phyloP scores from a whole-genome alignment of 2,329 filamentous ascomycete genomes.

The Torrubiella hemipterigena region DNA sequence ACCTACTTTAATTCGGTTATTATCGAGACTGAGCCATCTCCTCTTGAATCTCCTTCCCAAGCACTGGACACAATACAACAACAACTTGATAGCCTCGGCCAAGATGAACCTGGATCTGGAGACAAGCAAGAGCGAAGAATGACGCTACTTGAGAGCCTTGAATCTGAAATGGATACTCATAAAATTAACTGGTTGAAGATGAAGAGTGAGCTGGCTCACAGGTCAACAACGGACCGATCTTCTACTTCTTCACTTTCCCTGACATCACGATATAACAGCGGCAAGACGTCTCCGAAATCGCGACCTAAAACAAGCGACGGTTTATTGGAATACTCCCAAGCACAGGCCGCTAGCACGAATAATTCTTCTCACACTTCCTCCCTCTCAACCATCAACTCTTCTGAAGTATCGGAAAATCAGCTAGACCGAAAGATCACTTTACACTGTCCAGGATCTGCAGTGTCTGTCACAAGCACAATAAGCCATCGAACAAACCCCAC shows the following conservation, averaged over 20 bases:
- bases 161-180: conserved; percentile 49
- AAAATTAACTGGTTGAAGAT: conserved; percentile 48
- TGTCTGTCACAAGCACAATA: conserved; percentile 14
- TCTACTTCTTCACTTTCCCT: too few relatives aligned
- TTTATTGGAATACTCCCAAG: too few relatives aligned
- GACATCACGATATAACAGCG: too few relatives aligned
- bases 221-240: conserved; percentile 32
- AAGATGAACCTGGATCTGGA: conserved; percentile 20
- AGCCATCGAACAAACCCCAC: conserved; percentile 37
- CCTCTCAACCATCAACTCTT: too few relatives aligned
- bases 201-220: conserved; percentile 36
- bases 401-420: too few relatives aligned
- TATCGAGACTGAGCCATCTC: conserved; percentile 36
- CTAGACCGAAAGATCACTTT: too few relatives aligned
- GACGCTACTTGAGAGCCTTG: conserved; percentile 44
- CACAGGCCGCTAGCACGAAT: too few relatives aligned
- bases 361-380: too few relatives aligned
- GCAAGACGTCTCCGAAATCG: too few relatives aligned
- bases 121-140: conserved; percentile 29
- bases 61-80: conserved; percentile 37
- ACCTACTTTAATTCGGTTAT: conserved; percentile 28
- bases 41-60: conserved; percentile 37
- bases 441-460: too few relatives aligned
- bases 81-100: conserved; percentile 37
- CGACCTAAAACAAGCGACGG: too few relatives aligned